Evolutionary conservation across 768 basidiomycete genomes (phyloP), one percentile per base, ranked within the genome.

Genomic region (Amylocystis lapponica): DNA sequence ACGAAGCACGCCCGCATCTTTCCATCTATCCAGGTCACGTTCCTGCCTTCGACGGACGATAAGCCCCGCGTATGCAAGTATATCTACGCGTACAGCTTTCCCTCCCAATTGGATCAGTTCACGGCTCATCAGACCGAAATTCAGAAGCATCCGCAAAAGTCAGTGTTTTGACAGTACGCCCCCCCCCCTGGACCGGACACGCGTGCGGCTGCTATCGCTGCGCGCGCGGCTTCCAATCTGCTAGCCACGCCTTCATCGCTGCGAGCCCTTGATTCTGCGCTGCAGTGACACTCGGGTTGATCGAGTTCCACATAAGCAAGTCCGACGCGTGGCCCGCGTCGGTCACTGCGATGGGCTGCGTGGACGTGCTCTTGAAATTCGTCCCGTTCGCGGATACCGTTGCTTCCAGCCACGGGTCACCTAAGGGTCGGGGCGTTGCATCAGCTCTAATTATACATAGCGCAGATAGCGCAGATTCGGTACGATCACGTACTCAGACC

Each of bases 301-400:
- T 68, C 1, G 70, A 77, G 30, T 66, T 64, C 19, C 48, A 27
- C 0, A 64, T 59, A 41, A 63, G 34, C 36, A 88, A 55, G 52
- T 86, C 83, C n/a, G 83, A 79, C 55, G 73, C 74, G 51, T 86
- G 84, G 70, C 81, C 86, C 0, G 79, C 84, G 48, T 81, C 72
- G 20, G 76, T 64, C 11, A 75, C 57, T 13, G 66, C 71, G 41
- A 86, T 79, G 0, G 79, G 78, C 51, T 81, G 81, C 1, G 57
- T 57, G 1, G 69, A 42, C 3, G 77, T 81, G 55, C 72, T 81
- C 17, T 56, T 30, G 39, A 73, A 64, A 44, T 60, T 47, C 16
- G 70, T 64, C 11, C 66, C 67, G 19, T 74, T 70, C 0, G 83
- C 75, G 3, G 83, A 85, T 5, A 85, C 67, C 0, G 83, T 86